Evolutionary conservation across 2,329 filamentous ascomycete species (phyloP), one percentile per base, ranked within the genome.

Genomic region (Hypomyces rosellus): DNA sequence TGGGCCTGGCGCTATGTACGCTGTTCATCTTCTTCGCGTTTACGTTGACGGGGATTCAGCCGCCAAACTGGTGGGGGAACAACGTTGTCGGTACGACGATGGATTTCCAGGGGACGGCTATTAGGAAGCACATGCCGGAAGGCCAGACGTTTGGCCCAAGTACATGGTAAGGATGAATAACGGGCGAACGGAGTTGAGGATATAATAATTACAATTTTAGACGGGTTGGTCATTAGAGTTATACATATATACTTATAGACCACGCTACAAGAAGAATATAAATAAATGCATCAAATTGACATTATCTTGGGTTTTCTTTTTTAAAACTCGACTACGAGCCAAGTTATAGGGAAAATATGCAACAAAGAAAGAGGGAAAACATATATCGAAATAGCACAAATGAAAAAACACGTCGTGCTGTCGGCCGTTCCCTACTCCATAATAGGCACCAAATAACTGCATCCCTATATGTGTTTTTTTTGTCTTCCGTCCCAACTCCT

Each of bases 51-150:
- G 68, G 76, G n/a, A 76, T 84, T 38, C 67, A 74, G 25, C 75
- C 84, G 49, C 84, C 85, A 0, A 65, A 67, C 13, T 89, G 86
- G 85, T 88, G 85, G 85, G 84, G 84, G 6, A 87, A 85, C 50
- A 66, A 69, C 0, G 69, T 83, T 2, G 76, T 84, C 3, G 66
- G 65, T 7, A 68, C 74, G 22, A 88, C 85, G 1, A 74, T 85
- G 76, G 85, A 88, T 57, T 75, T 73, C 12, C 63, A 75, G 58
- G 78, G 76, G 11, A 78, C 73, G 1, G 85, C 84, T 8, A 66
- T 86, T n/a, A 76, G 80, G 64, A 67, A 69, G 14, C 69, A 71
- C 9, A 57, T 86, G 11, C 59, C 70, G 0, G 61, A 72, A 1
- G 84, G 82, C 0, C 61, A 80, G 64, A 80, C 68, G 1, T 88